Evolutionary conservation across 73 alveolate genomes (phyloP).

Genomic region (Paramecium primaurelia): DNA sequence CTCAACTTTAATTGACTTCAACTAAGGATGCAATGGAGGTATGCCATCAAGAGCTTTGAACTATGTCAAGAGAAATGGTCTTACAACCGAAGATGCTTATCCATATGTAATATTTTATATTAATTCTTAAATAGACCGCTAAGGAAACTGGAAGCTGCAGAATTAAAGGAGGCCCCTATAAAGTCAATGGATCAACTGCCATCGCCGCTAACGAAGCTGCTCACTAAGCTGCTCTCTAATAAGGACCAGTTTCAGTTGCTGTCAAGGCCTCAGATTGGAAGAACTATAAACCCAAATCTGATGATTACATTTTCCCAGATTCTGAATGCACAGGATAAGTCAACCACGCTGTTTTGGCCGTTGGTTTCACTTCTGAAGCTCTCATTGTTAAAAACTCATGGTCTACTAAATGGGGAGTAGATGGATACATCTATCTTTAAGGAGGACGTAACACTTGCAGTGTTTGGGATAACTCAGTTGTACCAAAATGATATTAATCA

Average conservation of each 20-base stretch:
- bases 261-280: slow-evolving; percentile 69
- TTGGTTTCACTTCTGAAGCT: slow-evolving; percentile 20
- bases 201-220: slow-evolving; percentile 18
- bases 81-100: slow-evolving; percentile 32
- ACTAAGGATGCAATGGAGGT: slow-evolving; percentile 82
- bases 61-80: slow-evolving; percentile 54
- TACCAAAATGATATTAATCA: slow-evolving; percentile 4
- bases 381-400: slow-evolving; percentile 69
- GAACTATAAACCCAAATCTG: not conserved
- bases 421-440: slow-evolving; percentile 62
- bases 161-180: slow-evolving; percentile 33
- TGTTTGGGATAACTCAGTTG: slow-evolving; percentile 45
- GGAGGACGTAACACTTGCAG: slow-evolving; percentile 66
- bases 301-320: not conserved
- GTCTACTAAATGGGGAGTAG: slow-evolving; percentile 70
- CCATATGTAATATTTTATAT: slow-evolving; percentile 7
- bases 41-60: slow-evolving; percentile 70
- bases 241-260: slow-evolving; percentile 66
- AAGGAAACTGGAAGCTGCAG: not conserved
- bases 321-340: not conserved
- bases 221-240: not conserved
- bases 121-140: not conserved
- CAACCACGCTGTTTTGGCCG: slow-evolving; percentile 54
- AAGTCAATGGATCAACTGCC: slow-evolving; percentile 10
- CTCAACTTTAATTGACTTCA: slow-evolving; percentile 58